Conservation (phyloP, 2,329 filamentous ascomycete species). For the Microascus cirrosus region DNA sequence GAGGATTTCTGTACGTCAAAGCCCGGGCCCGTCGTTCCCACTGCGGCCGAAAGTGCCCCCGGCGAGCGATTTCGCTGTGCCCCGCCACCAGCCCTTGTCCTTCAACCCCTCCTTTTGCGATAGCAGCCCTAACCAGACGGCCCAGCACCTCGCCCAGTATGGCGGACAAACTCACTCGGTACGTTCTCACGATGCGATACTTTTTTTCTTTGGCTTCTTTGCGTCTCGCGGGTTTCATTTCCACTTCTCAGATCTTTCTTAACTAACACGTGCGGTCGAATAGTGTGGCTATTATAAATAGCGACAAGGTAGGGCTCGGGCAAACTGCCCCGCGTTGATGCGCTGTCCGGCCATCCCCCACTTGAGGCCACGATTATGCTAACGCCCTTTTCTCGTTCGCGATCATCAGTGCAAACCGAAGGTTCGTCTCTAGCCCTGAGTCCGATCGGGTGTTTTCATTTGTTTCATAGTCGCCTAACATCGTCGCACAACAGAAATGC, state of each 20-base stretch:
- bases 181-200: constrained; percentile 21
- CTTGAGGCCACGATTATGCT: constrained; percentile 4
- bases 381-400: constrained; percentile 18
- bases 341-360: constrained; percentile 3
- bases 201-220: neutral
- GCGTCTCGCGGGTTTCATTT: neutral
- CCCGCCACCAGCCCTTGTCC: neutral
- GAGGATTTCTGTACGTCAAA: too few species aligned
- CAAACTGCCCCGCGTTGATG: constrained; percentile 4
- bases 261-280: constrained; percentile 3
- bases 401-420: constrained; percentile 69
- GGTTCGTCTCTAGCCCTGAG: constrained; percentile 30
- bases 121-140: constrained; percentile 3
- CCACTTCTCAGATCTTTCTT: neutral
- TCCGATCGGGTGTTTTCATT: neutral
- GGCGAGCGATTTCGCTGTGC: neutral
- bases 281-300: constrained; percentile 98
- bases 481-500: constrained; percentile 61
- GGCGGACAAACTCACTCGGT: constrained; percentile 94
- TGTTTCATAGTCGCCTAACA: neutral
- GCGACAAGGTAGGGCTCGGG: constrained; percentile 64
- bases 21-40: neutral
- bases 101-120: neutral
- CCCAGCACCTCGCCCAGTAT: constrained; percentile 31
- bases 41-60: too few species aligned